These are phyloP conservation scores for Leptodermis oblonga DNA, from an alignment of 257 asterid genomes.

Conservation along the genomic window DNA sequence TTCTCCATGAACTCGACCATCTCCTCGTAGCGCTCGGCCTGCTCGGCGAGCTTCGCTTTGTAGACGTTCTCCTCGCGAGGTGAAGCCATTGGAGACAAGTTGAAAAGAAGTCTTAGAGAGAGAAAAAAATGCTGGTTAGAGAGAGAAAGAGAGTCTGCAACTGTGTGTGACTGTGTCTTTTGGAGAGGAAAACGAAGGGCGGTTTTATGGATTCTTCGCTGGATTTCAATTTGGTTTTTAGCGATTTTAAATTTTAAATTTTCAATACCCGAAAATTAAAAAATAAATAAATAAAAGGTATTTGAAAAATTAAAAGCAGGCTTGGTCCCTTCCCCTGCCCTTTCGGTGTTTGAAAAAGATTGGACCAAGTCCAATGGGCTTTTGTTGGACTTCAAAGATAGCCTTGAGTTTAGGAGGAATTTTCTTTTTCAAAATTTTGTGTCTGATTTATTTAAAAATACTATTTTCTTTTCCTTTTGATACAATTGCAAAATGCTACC, in stretches of 20 bases:
- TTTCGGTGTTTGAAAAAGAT: background rate
- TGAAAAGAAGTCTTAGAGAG: conserved; percentile 9
- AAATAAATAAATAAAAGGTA: background rate
- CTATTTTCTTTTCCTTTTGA: too few species aligned
- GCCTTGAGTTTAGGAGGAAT: background rate
- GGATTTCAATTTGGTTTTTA: conserved; percentile 4
- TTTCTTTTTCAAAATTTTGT: too few species aligned
- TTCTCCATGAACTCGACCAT: conserved; percentile 95
- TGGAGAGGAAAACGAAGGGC: conserved; percentile 7
- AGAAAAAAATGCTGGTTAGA: conserved; percentile 13
- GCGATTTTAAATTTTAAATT: background rate
- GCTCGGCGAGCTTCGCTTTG: conserved; percentile 90
- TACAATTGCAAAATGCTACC: too few species aligned
- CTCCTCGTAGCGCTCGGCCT: conserved; percentile 91
- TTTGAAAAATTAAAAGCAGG: background rate
- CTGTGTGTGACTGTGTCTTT: conserved; percentile 7
- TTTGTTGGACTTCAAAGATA: background rate
- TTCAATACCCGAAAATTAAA: background rate
- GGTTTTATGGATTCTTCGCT: conserved; percentile 13
- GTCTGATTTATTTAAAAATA: too few species aligned
- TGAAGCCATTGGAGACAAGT: conserved; percentile 42
- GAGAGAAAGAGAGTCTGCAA: conserved; percentile 5
- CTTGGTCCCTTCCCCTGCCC: background rate
- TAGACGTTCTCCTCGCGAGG: conserved; percentile 82
- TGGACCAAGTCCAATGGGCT: conserved; percentile 12